Conservation (phyloP, 192 early-diverging fungal species). For the Tieghemiomyces parasiticus region DNA sequence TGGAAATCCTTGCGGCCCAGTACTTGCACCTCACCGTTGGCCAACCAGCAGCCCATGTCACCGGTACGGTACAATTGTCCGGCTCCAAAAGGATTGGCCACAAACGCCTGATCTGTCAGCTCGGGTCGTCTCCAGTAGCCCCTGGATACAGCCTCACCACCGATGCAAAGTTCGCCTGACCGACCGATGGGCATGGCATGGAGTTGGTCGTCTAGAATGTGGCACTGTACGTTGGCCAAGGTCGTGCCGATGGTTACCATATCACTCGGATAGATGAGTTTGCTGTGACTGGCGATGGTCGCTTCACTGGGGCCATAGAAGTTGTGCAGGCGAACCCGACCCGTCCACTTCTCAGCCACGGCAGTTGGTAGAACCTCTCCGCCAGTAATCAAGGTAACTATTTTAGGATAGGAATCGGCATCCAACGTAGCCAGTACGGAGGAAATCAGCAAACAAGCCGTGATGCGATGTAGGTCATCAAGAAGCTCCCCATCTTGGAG, state of each 20-base stretch:
- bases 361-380: background rate
- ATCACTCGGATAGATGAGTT: background rate
- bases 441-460: background rate
- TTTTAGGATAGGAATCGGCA: background rate
- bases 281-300: slow-evolving; percentile 2
- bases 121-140: slow-evolving; percentile 24
- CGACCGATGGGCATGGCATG: slow-evolving; percentile 19
- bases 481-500: background rate
- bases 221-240: slow-evolving; percentile 12
- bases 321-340: background rate
- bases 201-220: slow-evolving; percentile 16
- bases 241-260: slow-evolving; percentile 16
- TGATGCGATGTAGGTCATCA: background rate
- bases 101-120: slow-evolving; percentile 17
- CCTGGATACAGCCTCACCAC: slow-evolving; percentile 15
- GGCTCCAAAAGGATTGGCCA: slow-evolving; percentile 21
- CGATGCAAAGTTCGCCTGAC: slow-evolving; percentile 21
- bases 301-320: slow-evolving; percentile 5
- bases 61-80: slow-evolving; percentile 21
- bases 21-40: slow-evolving; percentile 16
- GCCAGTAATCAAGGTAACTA: background rate
- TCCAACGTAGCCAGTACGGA: background rate
- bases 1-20: slow-evolving; percentile 20
- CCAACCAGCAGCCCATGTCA: slow-evolving; percentile 17
- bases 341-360: background rate